These are phyloP conservation scores for Pyrenochaeta sp. DNA, from an alignment of 2,329 filamentous ascomycete genomes.

Conservation along the genomic window DNA sequence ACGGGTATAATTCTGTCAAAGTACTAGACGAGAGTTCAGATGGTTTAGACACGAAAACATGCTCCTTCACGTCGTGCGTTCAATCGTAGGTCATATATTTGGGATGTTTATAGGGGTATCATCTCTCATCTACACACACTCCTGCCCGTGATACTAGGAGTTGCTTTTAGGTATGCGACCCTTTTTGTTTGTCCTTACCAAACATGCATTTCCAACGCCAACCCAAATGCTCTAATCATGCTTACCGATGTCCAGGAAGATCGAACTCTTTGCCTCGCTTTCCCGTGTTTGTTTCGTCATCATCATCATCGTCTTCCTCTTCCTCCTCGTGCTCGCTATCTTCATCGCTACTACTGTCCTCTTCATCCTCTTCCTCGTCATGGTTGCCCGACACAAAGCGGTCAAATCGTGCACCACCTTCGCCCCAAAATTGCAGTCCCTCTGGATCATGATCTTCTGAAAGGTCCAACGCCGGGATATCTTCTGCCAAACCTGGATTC, in stretches of 20 bases:
- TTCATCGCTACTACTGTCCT: slow-evolving; percentile 43
- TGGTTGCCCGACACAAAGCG: slow-evolving; percentile 31
- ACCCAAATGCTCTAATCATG: too few species aligned
- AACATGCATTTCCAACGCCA: slow-evolving; percentile 14
- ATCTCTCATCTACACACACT: too few species aligned
- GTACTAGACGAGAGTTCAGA: too few species aligned
- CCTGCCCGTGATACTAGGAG: too few species aligned
- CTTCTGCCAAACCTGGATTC: slow-evolving; percentile 37
- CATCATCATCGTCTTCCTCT: slow-evolving; percentile 36
- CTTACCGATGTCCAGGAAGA: slow-evolving; percentile 47
- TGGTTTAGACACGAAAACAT: too few species aligned
- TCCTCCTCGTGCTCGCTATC: slow-evolving; percentile 44
- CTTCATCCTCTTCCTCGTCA: slow-evolving; percentile 40
- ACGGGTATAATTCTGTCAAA: too few species aligned
- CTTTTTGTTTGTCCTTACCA: too few species aligned
- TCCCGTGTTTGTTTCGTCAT: slow-evolving; percentile 30
- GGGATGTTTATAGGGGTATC: too few species aligned
- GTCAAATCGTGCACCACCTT: slow-evolving; percentile 35
- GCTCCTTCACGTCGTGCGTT: too few species aligned
- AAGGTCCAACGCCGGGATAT: slow-evolving; percentile 41
- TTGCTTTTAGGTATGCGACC: too few species aligned
- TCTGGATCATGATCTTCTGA: slow-evolving; percentile 36
- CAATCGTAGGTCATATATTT: too few species aligned
- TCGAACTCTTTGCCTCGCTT: slow-evolving; percentile 38
- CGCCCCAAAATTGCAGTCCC: slow-evolving; percentile 43